Percentiles rank a stretch among this genome's conserved stretches.
These are phyloP conservation scores for Monosporascus ibericus DNA, from an alignment of 2,329 filamentous ascomycete species.

Conservation along the genomic window DNA sequence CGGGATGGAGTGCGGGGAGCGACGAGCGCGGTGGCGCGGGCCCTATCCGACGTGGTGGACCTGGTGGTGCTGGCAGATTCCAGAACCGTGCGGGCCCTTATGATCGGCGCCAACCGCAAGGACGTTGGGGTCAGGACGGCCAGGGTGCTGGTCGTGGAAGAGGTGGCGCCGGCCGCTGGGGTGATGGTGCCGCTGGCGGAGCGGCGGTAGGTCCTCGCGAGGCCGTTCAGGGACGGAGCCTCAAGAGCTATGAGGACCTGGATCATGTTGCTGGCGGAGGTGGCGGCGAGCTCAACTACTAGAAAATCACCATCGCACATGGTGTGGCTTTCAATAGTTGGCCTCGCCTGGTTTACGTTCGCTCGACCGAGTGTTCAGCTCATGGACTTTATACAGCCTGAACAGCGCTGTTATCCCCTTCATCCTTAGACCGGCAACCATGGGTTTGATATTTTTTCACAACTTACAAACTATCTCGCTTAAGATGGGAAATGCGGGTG, in stretches of 20 bases:
- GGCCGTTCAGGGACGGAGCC: conserved; percentile 82
- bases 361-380: too few relatives aligned
- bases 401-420: too few relatives aligned
- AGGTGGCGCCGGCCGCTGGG: conserved; percentile 55
- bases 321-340: not conserved
- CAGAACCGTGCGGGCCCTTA: conserved; percentile 66
- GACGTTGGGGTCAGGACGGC: conserved; percentile 42
- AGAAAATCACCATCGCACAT: conserved; percentile 11
- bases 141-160: conserved; percentile 47
- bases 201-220: conserved; percentile 79
- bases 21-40: conserved; percentile 53
- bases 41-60: conserved; percentile 62
- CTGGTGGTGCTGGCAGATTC: conserved; percentile 46
- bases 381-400: too few relatives aligned
- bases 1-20: conserved; percentile 44
- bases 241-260: conserved; percentile 96
- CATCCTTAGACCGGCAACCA: too few relatives aligned
- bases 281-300: conserved; percentile 87
- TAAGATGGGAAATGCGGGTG: too few relatives aligned
- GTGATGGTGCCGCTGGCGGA: conserved; percentile 66
- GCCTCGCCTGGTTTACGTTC: too few relatives aligned
- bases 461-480: too few relatives aligned
- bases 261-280: conserved; percentile 75
- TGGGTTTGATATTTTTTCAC: too few relatives aligned
- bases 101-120: conserved; percentile 58